Conservation (phyloP, 2,329 filamentous ascomycete genomes). For the Aspergillus piperis region DNA sequence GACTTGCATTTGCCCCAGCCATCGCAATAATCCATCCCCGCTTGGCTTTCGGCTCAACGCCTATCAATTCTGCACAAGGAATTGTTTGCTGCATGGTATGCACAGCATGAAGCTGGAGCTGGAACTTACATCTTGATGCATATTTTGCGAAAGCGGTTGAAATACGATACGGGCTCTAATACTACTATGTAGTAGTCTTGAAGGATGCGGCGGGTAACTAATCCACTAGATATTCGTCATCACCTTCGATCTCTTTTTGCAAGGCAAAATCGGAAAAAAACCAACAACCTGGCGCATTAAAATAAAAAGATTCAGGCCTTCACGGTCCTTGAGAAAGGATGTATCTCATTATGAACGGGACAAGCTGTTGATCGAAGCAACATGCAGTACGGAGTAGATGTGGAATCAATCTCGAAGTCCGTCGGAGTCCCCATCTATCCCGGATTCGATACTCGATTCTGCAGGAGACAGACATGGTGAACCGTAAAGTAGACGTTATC, state of each 20-base stretch:
- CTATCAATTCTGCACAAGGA: neutral
- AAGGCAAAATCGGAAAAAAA: no score
- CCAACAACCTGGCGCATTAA: no score
- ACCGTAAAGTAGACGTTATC: neutral
- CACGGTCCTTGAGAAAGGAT: no score
- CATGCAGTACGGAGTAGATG: neutral
- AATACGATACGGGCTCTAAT: neutral
- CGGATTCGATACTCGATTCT: neutral
- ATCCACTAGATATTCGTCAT: neutral
- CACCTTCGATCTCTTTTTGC: neutral
- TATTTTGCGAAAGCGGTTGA: neutral
- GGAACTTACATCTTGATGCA: neutral
- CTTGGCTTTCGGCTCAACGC: neutral
- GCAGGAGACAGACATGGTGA: neutral
- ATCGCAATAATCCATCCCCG: neutral
- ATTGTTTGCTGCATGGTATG: neutral
- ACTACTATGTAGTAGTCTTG: neutral
- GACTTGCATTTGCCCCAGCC: constrained; percentile 3
- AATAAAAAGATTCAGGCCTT: no score
- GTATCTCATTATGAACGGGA: no score
- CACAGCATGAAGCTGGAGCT: neutral
- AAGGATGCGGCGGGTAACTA: neutral
- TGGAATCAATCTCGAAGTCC: neutral
- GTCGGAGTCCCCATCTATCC: neutral
- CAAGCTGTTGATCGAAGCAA: neutral